Evolutionary conservation across 306 rosid genomes (phyloP).

Genomic region (Malus fusca): DNA sequence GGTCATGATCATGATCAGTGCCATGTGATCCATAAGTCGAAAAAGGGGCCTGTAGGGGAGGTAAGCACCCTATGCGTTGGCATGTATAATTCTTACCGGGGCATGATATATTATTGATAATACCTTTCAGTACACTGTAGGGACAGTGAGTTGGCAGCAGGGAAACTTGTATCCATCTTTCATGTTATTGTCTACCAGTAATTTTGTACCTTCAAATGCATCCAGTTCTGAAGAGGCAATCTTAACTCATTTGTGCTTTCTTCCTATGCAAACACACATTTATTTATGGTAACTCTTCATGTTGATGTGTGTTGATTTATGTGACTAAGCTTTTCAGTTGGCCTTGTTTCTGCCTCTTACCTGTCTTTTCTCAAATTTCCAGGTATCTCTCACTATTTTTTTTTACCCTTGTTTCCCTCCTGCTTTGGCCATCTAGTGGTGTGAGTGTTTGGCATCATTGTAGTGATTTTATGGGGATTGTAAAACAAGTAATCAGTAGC

Average conservation of each 20-base stretch:
- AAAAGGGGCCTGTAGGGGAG: constrained; percentile 52
- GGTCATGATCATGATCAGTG: constrained; percentile 94
- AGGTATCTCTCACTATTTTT: constrained; percentile 57
- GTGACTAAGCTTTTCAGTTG: not conserved
- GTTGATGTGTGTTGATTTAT: not conserved
- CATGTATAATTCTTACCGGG: constrained; percentile 7
- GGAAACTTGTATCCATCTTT: constrained; percentile 81
- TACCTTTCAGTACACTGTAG: constrained; percentile 71
- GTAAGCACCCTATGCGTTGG: constrained; percentile 34
- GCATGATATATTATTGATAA: constrained; percentile 27
- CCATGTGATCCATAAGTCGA: constrained; percentile 46
- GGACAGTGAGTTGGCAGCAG: constrained; percentile 87
- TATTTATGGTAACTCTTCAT: constrained; percentile 52
- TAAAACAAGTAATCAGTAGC: constrained; percentile 35
- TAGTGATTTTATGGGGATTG: constrained; percentile 20
- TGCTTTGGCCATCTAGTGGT: constrained; percentile 63
- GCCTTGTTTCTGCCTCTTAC: not conserved
- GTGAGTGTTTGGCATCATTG: constrained; percentile 43
- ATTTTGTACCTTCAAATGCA: constrained; percentile 38
- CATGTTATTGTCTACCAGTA: constrained; percentile 62
- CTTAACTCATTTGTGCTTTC: constrained; percentile 57
- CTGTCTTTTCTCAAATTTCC: constrained; percentile 14
- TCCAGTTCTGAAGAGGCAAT: constrained; percentile 38
- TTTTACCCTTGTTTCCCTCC: constrained; percentile 54
- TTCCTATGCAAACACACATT: constrained; percentile 61